These are phyloP conservation scores for Polyporus tsugae DNA, from an alignment of 1,284 basidiomycete genomes.

Conservation along the genomic window DNA sequence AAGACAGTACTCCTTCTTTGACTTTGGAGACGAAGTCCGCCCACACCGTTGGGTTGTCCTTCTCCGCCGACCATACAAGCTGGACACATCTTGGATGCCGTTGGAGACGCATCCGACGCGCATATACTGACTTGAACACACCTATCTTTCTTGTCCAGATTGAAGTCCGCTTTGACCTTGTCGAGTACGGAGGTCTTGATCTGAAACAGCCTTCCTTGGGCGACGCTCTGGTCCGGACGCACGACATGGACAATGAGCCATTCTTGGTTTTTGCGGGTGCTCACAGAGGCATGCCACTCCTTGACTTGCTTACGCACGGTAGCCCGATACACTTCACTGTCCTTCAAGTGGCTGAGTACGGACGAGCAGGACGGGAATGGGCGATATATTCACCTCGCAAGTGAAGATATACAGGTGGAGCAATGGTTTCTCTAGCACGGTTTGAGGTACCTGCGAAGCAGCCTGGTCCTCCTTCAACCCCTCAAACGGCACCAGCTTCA, in stretches of 20 bases:
- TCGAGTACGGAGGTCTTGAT: slow-evolving; percentile 88
- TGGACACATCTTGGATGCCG: slow-evolving; percentile 73
- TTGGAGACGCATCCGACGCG: slow-evolving; percentile 7
- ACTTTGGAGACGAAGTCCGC: slow-evolving; percentile 89
- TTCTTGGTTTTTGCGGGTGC: slow-evolving; percentile 82
- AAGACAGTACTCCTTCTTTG: slow-evolving; percentile 86
- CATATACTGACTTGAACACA: slow-evolving; percentile 44
- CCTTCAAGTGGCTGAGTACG: slow-evolving; percentile 55
- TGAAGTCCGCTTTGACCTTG: slow-evolving; percentile 94
- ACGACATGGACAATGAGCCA: slow-evolving; percentile 91
- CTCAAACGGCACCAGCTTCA: slow-evolving; percentile 78
- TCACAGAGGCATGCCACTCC: slow-evolving; percentile 84
- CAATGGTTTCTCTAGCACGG: slow-evolving; percentile 86
- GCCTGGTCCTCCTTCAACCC: slow-evolving; percentile 70
- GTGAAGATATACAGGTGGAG: slow-evolving; percentile 87
- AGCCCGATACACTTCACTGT: slow-evolving; percentile 84
- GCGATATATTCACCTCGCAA: slow-evolving; percentile 75
- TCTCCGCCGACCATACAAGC: slow-evolving; percentile 72
- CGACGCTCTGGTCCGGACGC: slow-evolving; percentile 67
- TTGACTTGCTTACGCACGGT: slow-evolving; percentile 86
- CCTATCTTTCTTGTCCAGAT: slow-evolving; percentile 89
- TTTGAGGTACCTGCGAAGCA: slow-evolving; percentile 79
- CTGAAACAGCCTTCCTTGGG: slow-evolving; percentile 76
- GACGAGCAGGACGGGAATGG: background rate
- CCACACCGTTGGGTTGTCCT: slow-evolving; percentile 86